Conservation (phyloP, 169 alveolate genomes). For the Babesia microti region DNA sequence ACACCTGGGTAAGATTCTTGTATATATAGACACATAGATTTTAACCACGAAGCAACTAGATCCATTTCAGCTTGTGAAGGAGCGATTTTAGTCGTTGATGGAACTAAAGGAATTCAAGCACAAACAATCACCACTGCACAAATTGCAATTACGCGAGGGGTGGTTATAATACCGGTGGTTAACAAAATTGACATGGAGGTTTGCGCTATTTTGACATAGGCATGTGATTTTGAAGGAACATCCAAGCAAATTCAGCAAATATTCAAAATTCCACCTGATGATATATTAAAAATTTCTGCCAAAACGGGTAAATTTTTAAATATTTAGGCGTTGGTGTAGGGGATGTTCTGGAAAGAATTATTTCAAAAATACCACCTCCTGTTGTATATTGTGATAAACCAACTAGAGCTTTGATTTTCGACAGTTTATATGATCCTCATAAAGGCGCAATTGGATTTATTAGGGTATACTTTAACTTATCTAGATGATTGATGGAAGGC, state of each 20-base stretch:
- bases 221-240: slow-evolving; percentile 48
- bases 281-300: slow-evolving; percentile 74
- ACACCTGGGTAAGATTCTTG: slow-evolving; percentile 79
- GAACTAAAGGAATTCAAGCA: slow-evolving; percentile 84
- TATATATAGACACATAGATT: slow-evolving; percentile 75
- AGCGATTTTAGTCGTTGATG: slow-evolving; percentile 82
- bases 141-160: slow-evolving; percentile 68
- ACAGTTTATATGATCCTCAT: slow-evolving; percentile 75
- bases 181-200: slow-evolving; percentile 80
- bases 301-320: slow-evolving; percentile 60
- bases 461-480: slow-evolving; percentile 28
- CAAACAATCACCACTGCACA: slow-evolving; percentile 80
- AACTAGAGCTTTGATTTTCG: slow-evolving; percentile 78
- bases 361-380: slow-evolving; percentile 74
- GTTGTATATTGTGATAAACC: slow-evolving; percentile 44
- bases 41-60: slow-evolving; percentile 85
- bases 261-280: slow-evolving; percentile 57
- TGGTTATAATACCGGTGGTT: slow-evolving; percentile 82
- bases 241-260: slow-evolving; percentile 36
- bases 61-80: slow-evolving; percentile 87
- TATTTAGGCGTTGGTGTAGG: slow-evolving; percentile 47
- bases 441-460: slow-evolving; percentile 80
- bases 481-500: slow-evolving; percentile 47
- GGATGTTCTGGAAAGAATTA: slow-evolving; percentile 63
- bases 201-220: neutral